A percentile compares a stretch with the other conserved stretches of the same genome.
Conservation (phyloP, 805 yeast species). For the Lipomyces spencermartinsiae region DNA sequence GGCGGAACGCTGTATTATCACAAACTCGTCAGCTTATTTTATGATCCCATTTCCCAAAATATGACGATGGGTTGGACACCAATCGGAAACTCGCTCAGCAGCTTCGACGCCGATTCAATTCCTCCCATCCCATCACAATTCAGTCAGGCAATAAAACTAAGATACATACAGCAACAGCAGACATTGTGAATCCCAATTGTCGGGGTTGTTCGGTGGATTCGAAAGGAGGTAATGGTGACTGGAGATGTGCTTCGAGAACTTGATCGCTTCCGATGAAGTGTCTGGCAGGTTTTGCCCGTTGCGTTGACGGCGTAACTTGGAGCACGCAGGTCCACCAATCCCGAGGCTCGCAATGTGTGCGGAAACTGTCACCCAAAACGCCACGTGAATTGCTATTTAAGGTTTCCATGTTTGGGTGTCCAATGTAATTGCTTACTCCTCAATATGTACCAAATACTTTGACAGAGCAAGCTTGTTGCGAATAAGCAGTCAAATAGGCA, state of each 20-base stretch:
- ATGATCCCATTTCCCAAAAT: background rate
- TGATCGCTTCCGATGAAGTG: background rate
- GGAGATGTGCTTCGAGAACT: background rate
- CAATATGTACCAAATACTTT: too few relatives aligned
- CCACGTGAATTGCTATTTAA: background rate
- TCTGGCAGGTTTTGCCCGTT: background rate
- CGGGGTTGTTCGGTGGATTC: background rate
- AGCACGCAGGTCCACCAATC: constrained; percentile 6
- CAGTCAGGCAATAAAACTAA: background rate
- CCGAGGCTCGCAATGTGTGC: background rate
- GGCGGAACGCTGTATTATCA: constrained; percentile 36
- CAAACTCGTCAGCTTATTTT: background rate
- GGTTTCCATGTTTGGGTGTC: too few relatives aligned
- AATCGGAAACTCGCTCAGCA: background rate
- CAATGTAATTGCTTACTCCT: too few relatives aligned
- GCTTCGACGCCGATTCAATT: background rate
- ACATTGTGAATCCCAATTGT: constrained; percentile 8
- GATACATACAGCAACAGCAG: constrained; percentile 6
- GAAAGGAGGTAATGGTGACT: background rate
- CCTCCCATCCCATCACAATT: background rate
- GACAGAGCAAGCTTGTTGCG: too few relatives aligned
- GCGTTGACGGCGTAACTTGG: background rate
- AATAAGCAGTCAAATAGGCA: too few relatives aligned
- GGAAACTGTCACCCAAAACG: background rate
- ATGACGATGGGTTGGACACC: background rate